Conservation (phyloP, 768 basidiomycete genomes). For the Suillus decipiens region DNA sequence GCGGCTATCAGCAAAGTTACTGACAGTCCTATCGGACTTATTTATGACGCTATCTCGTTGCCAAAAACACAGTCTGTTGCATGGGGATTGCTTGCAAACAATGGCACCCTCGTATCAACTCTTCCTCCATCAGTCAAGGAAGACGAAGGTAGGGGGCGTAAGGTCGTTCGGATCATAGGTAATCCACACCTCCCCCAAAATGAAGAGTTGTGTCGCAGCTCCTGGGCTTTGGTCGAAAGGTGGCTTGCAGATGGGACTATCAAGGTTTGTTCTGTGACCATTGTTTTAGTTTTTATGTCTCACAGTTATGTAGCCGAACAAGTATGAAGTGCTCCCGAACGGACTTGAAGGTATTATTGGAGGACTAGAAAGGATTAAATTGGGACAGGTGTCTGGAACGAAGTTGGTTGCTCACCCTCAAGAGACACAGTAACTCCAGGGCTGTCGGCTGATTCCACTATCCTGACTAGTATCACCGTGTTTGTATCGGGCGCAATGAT, state of each 20-base stretch:
- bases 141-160: conserved; percentile 23
- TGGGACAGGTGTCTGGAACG: conserved; percentile 40
- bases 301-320: conserved; percentile 36
- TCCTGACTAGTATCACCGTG: too few relatives aligned
- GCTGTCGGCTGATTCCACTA: too few relatives aligned
- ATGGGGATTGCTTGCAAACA: conserved; percentile 32
- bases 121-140: conserved; percentile 26
- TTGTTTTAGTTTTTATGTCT: not conserved
- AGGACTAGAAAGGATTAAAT: conserved; percentile 38
- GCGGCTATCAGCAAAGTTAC: conserved; percentile 31
- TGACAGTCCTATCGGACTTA: conserved; percentile 23
- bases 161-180: conserved; percentile 23
- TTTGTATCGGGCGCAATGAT: too few relatives aligned
- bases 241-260: conserved; percentile 31
- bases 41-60: conserved; percentile 35
- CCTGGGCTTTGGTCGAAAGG: conserved; percentile 22
- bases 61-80: conserved; percentile 37
- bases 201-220: not conserved
- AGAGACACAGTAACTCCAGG: conserved; percentile 28
- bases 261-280: conserved; percentile 18
- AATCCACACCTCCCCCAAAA: conserved; percentile 17
- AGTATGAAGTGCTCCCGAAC: conserved; percentile 39
- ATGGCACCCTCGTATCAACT: conserved; percentile 35
- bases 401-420: conserved; percentile 48
- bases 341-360: conserved; percentile 41